These are phyloP conservation scores for Oligophagozyma castellii DNA, from an alignment of 1,139 yeast genomes.

Conservation along the genomic window DNA sequence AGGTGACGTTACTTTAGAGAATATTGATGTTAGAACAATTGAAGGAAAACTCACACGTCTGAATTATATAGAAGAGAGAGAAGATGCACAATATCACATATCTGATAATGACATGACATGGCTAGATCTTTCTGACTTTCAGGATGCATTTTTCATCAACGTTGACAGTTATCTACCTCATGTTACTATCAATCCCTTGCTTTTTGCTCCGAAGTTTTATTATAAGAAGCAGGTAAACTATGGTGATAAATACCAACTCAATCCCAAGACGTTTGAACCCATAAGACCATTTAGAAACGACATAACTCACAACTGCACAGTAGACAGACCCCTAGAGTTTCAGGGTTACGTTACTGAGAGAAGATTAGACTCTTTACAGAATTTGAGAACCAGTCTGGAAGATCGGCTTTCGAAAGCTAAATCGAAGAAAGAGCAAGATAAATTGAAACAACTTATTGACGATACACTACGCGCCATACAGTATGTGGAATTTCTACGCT, in stretches of 20 bases:
- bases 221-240: conserved; percentile 55
- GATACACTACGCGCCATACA: conserved; percentile 18
- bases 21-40: conserved; percentile 61
- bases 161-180: conserved; percentile 35
- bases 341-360: conserved; percentile 11
- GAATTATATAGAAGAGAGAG: conserved; percentile 28
- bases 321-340: conserved; percentile 28
- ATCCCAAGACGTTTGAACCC: conserved; percentile 23
- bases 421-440: conserved; percentile 5
- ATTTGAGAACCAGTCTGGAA: conserved; percentile 14
- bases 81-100: conserved; percentile 15
- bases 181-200: conserved; percentile 48
- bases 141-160: conserved; percentile 42
- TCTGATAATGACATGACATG: conserved; percentile 42
- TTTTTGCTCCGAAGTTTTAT: conserved; percentile 61
- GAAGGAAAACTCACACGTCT: conserved; percentile 53
- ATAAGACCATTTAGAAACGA: conserved; percentile 31
- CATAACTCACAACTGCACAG: conserved; percentile 50
- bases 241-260: conserved; percentile 27
- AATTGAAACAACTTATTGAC: conserved; percentile 11
- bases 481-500: conserved; percentile 29
- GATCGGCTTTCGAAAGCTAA: conserved; percentile 5
- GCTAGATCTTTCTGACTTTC: conserved; percentile 72
- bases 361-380: conserved; percentile 15
- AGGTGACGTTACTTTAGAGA: conserved; percentile 16